A percentile compares a stretch with the other conserved stretches of the same genome.
These are phyloP conservation scores for Trichomonas gallinae DNA, from an alignment of 208 protist species.

Conservation along the genomic window DNA sequence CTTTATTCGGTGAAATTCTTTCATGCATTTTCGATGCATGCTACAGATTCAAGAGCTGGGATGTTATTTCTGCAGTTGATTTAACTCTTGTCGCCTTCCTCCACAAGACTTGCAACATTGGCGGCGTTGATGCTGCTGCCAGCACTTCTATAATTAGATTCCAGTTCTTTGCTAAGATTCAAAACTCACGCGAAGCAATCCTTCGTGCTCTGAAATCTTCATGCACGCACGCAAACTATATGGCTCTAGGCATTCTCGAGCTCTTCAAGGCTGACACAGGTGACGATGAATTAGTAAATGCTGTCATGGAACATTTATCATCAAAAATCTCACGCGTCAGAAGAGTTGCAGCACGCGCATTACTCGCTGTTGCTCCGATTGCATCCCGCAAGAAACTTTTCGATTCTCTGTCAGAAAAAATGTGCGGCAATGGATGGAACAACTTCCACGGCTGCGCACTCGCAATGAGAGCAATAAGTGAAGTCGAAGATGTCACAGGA, in stretches of 20 bases:
- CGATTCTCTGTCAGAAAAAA: not conserved
- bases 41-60: not conserved
- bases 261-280: not conserved
- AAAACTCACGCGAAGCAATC: not conserved
- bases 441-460: not conserved
- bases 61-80: constrained; percentile 18
- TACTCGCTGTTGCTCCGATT: not conserved
- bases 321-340: not conserved
- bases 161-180: not conserved
- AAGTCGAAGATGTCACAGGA: too few species aligned
- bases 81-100: not conserved
- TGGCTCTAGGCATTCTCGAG: not conserved
- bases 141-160: not conserved
- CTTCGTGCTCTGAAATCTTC: not conserved
- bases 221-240: not conserved
- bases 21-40: not conserved
- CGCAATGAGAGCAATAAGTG: not conserved
- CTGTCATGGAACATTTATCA: not conserved
- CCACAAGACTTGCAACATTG: not conserved
- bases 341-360: not conserved
- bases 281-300: not conserved
- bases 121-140: not conserved
- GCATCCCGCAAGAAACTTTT: not conserved
- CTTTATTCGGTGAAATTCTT: not conserved
- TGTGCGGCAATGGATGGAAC: not conserved